Conservation (phyloP, 2,329 filamentous ascomycete species). For the Davidsoniella australis region DNA sequence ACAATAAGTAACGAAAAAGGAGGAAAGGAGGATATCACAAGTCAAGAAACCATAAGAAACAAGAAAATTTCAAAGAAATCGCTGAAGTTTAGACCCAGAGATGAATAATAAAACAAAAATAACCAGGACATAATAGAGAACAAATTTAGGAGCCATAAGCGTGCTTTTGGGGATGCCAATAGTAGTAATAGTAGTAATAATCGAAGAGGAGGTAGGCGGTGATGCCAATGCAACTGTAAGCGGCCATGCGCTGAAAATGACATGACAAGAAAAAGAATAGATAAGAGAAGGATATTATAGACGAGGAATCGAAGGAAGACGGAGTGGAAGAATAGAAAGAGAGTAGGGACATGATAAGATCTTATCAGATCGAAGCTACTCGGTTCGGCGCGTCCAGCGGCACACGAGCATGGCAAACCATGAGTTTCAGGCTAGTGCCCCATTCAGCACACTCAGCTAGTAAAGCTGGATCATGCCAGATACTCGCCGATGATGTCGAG, state of each 20-base stretch:
- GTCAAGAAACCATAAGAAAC: neutral
- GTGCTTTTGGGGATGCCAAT: neutral
- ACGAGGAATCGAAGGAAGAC: neutral
- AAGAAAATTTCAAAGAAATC: neutral
- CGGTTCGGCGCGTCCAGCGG: conserved; percentile 28
- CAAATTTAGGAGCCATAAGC: neutral
- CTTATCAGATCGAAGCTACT: conserved; percentile 10
- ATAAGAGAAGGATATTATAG: neutral
- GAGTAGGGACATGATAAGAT: neutral
- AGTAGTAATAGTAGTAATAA: neutral
- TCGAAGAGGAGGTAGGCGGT: neutral
- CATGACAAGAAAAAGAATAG: neutral
- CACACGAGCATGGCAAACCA: conserved; percentile 82
- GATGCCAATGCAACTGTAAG: too few species aligned
- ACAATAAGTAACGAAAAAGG: neutral
- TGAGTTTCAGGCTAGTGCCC: conserved; percentile 72
- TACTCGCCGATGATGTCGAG: conserved; percentile 26
- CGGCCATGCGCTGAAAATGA: too few species aligned
- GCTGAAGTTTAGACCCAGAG: neutral
- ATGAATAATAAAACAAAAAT: neutral
- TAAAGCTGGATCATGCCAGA: conserved; percentile 63
- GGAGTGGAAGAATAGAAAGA: neutral
- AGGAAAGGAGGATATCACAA: neutral
- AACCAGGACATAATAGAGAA: neutral
- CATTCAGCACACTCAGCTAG: conserved; percentile 74